Conservation (phyloP, 345 rosid genomes). For the Carallia brachiata region DNA sequence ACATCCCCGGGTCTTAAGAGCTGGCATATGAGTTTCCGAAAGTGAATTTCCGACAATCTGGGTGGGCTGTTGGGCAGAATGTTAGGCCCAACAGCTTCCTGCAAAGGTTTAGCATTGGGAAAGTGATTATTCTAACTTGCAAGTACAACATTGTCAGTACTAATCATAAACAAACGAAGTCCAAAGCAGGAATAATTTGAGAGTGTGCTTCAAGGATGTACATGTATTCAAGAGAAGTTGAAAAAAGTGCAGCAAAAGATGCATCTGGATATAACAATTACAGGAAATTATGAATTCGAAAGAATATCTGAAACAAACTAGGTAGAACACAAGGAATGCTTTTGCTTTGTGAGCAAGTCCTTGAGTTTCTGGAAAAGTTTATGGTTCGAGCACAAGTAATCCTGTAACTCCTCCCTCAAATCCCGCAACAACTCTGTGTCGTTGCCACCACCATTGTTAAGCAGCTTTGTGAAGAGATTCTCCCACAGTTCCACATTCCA, state of each 20-base stretch:
- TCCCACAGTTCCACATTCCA: slow-evolving; percentile 84
- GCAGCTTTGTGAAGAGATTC: slow-evolving; percentile 61
- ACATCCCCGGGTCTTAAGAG: no score
- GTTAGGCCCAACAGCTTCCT: no score
- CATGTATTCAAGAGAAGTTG: no score
- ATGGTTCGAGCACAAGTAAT: slow-evolving; percentile 51
- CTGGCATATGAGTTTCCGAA: no score
- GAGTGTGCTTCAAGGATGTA: background rate
- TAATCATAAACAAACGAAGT: no score
- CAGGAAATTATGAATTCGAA: no score
- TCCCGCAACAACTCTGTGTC: slow-evolving; percentile 46
- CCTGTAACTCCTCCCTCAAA: slow-evolving; percentile 62
- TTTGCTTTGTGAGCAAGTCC: slow-evolving; percentile 68
- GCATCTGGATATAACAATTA: background rate
- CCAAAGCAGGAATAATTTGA: no score
- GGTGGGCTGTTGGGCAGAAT: no score
- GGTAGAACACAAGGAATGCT: slow-evolving; percentile 63
- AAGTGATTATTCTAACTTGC: no score
- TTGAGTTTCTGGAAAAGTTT: slow-evolving; percentile 64
- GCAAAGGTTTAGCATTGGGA: no score
- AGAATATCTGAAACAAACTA: slow-evolving; percentile 7
- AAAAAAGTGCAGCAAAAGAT: background rate
- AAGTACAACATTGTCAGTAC: no score
- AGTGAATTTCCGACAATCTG: no score
- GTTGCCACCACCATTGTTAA: slow-evolving; percentile 43